phyloP scores from a whole-genome alignment of 1,139 yeast species.

The Lipomyces yarrowii region DNA sequence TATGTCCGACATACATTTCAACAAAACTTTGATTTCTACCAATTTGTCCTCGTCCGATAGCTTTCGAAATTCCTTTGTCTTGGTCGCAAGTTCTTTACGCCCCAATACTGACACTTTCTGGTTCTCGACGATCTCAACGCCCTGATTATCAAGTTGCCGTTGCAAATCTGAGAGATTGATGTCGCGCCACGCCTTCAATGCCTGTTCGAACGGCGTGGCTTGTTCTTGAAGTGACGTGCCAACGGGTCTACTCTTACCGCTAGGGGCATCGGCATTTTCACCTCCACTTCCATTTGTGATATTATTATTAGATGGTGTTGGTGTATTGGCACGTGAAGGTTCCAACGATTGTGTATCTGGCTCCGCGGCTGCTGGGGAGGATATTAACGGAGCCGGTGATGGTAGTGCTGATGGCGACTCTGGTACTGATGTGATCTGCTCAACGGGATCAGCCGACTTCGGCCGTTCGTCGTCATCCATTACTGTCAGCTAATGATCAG shows the following conservation, averaged over 20 bases:
- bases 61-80: slow-evolving; percentile 81
- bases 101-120: slow-evolving; percentile 68
- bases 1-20: slow-evolving; percentile 49
- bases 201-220: slow-evolving; percentile 53
- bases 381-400: background rate
- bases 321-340: slow-evolving; percentile 3
- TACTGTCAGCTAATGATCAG: background rate
- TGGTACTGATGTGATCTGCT: background rate
- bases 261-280: background rate
- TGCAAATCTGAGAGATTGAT: slow-evolving; percentile 72
- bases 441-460: background rate
- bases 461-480: background rate
- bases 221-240: slow-evolving; percentile 16
- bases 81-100: slow-evolving; percentile 74
- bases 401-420: background rate
- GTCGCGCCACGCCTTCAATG: slow-evolving; percentile 76
- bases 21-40: slow-evolving; percentile 61
- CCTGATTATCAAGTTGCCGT: slow-evolving; percentile 70
- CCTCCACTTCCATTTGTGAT: background rate
- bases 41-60: slow-evolving; percentile 67
- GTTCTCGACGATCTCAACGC: slow-evolving; percentile 67
- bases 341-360: background rate
- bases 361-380: background rate
- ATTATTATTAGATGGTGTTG: background rate
- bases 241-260: background rate